These are phyloP conservation scores for Fusarium tricinctum DNA, from an alignment of 2,329 filamentous ascomycete genomes.

Conservation along the genomic window DNA sequence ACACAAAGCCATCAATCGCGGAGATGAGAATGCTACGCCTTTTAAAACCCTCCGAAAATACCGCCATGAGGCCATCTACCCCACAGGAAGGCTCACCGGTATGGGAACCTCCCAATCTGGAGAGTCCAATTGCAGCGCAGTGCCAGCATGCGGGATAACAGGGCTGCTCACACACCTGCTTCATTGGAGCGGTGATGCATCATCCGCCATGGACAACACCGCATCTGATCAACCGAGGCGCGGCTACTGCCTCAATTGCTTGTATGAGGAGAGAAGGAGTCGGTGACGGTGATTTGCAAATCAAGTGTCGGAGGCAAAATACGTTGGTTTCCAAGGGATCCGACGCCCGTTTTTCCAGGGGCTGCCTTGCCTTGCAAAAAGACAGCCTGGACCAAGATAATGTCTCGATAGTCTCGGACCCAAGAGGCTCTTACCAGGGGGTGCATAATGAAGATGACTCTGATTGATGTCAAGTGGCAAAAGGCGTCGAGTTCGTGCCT, in stretches of 20 bases:
- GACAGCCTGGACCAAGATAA: slow-evolving; percentile 5
- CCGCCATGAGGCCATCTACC: slow-evolving; percentile 39
- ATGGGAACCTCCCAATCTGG: slow-evolving; percentile 38
- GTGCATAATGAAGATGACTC: slow-evolving; percentile 36
- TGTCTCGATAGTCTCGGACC: slow-evolving; percentile 15
- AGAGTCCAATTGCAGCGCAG: slow-evolving; percentile 35
- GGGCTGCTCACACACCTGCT: slow-evolving; percentile 37
- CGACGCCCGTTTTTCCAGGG: slow-evolving; percentile 24
- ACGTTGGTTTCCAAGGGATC: not conserved
- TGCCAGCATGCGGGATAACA: slow-evolving; percentile 24
- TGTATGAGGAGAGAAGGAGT: not conserved
- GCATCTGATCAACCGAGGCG: slow-evolving; percentile 31
- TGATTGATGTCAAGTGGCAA: slow-evolving; percentile 34
- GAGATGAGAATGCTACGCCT: slow-evolving; percentile 34
- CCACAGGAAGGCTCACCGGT: slow-evolving; percentile 42
- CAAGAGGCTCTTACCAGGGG: slow-evolving; percentile 21
- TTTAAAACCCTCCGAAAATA: slow-evolving; percentile 22
- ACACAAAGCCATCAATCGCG: not conserved
- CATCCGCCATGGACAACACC: slow-evolving; percentile 5
- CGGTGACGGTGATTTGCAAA: too few relatives aligned
- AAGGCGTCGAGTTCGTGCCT: slow-evolving; percentile 22
- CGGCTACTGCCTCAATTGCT: slow-evolving; percentile 15
- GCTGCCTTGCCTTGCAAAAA: slow-evolving; percentile 12
- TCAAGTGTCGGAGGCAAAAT: slow-evolving; percentile 8
- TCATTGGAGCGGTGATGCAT: slow-evolving; percentile 28